phyloP scores from a whole-genome alignment of 257 asterid species.

The Anisodus tanguticus region DNA sequence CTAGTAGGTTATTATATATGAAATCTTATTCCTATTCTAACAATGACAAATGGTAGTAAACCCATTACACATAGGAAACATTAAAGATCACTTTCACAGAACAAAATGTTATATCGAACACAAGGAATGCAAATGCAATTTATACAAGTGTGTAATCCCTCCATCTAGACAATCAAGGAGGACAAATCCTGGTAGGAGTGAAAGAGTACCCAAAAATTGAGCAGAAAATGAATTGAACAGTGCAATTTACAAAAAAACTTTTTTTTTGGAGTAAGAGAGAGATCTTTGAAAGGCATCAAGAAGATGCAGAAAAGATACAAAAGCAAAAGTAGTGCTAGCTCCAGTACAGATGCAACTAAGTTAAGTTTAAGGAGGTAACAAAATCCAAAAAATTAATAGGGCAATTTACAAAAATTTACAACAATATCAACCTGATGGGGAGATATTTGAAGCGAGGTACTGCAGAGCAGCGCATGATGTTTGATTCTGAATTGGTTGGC shows the following conservation, averaged over 20 bases:
- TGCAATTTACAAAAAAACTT: neutral
- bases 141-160: neutral
- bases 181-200: neutral
- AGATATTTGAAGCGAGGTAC: slow-evolving; percentile 99
- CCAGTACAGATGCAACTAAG: no score
- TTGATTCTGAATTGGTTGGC: slow-evolving; percentile 89
- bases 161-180: slow-evolving; percentile 13
- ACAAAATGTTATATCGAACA: neutral
- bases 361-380: no score
- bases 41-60: slow-evolving; percentile 2
- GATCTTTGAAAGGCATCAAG: no score
- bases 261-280: no score
- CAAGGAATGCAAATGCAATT: neutral
- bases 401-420: slow-evolving; percentile 28
- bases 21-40: no score
- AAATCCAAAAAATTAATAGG: neutral
- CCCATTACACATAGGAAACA: neutral
- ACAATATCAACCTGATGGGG: slow-evolving; percentile 80
- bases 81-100: neutral
- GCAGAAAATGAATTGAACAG: slow-evolving; percentile 19
- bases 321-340: no score
- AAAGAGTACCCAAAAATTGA: slow-evolving; percentile 5
- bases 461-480: slow-evolving; percentile 89
- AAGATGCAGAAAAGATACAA: no score
- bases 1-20: no score